Base-by-base conservation (phyloP, 352 stramenopile species). In the Pythium oligandrum region DNA sequence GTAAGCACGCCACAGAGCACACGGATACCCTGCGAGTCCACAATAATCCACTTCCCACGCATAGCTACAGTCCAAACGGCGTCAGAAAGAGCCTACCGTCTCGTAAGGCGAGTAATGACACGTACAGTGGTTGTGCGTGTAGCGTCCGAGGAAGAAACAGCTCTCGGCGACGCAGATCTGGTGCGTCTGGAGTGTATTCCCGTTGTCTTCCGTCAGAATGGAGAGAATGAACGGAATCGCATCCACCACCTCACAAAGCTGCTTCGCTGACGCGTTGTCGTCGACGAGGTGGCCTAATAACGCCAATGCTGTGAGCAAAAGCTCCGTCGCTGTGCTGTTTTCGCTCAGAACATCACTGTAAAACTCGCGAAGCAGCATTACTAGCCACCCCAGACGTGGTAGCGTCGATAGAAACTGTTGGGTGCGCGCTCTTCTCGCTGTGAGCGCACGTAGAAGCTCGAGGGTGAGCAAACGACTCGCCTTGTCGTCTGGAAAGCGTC, bases 91-190 rank as follows among this genome's bases (percentile, higher is more conserved):
- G 38, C 7, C 38, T 12, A 42, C 12, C 38, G 12, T 12, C 7
- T 42, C 38, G 1, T 12, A 8, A 42, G 17, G 17, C 17, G 17
- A 26, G 36, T 6, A 47, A 7, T 4, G 36, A 6, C n/a, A 72
- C 72, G 51, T 38, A 88, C 77, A 68, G 62, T 84, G 75, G 31
- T 82, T 61, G 62, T 76, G 78, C 1, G 77, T 76, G 55, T 74
- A 85, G 4, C 75, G 57, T 4, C 70, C 64, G n/a, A 88, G 65
- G 34, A 86, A 52, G 34, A 80, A 79, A 55, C 68, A 77, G 43
- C 72, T 75, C 54, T 86, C 74, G 7, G 62, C 68, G 17, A 71
- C 63, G 33, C 84, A 55, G 8, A 63, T 48, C 36, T 59, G 44
- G 40, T 81, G 62, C 6, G 61, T 48, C 2, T 47, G 45, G 26